Evolutionary conservation across 2,329 filamentous ascomycete genomes (phyloP), one percentile per base, ranked within the genome.

Genomic region (Penicillium brevicompactum): DNA sequence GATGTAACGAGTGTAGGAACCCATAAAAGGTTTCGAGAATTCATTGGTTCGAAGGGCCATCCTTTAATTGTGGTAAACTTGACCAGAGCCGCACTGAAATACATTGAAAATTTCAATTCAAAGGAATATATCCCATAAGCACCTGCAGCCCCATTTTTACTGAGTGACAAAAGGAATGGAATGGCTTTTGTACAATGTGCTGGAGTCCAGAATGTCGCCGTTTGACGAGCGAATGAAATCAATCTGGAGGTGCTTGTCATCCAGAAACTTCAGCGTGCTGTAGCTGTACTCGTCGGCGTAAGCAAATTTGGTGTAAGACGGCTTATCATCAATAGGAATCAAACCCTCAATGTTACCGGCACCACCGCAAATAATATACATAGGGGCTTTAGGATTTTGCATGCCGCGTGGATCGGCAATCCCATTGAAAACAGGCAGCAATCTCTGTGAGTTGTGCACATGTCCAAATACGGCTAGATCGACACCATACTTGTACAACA

Each of bases 381-480:
- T 78, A 0, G 83, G 82, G 6, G 68, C 77, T 60, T 82, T 81
- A 0, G 85, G 85, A 27, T 80, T 59, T 11, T 79, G 70, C 61
- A 82, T 74, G 1, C 67, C 59, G 54, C 80, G 57, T 59, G 81
- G 6, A 64, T 84, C 70, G 0, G 65, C 66, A 72, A 80, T 64
- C 8, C 53, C 61, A 16, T 70, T 66, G 32, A 60, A 52, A 5
- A 69, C 62, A 1, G 69, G 69, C 3, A 73, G 56, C 59, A 84
- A 82, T 1, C 83, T 78, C 70, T 85, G 82, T 27, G 80, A 79
- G 69, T 83, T 84, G 69, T 85, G 83, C 14, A 83, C 80, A 63
- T 85, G 83, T 2, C 83, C 83, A 60, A 84, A 83, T 6, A 85
- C 71, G 22, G 69, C 82, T 4, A 85, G 67, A 58, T 85, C 83